A percentile compares a stretch with the other conserved stretches of the same genome.
These are phyloP conservation scores for Alnus rubra DNA, from an alignment of 306 rosid species.

Conservation along the genomic window DNA sequence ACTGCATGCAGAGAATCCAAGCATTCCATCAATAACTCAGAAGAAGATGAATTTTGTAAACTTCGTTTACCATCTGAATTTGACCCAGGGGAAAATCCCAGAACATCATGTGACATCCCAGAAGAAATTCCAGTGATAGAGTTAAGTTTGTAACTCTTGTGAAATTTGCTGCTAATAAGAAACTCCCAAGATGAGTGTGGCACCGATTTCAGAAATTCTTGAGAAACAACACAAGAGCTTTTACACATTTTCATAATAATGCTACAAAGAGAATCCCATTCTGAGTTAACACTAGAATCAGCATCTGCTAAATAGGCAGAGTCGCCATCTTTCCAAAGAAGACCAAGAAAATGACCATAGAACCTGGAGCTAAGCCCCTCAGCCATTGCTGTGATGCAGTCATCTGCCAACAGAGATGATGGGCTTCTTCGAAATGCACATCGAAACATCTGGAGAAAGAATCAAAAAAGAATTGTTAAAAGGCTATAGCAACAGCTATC, in stretches of 20 bases:
- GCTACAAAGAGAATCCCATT: constrained; percentile 75
- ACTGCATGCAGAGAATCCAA: constrained; percentile 91
- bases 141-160: constrained; percentile 63
- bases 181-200: constrained; percentile 81
- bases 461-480: constrained; percentile 3
- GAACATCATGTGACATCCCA: constrained; percentile 40
- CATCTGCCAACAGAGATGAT: constrained; percentile 71
- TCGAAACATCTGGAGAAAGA: constrained; percentile 67
- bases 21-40: constrained; percentile 63
- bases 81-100: constrained; percentile 30
- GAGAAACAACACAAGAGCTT: constrained; percentile 36
- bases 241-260: constrained; percentile 68
- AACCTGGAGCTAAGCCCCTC: constrained; percentile 74
- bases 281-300: constrained; percentile 56
- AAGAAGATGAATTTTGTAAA: constrained; percentile 48
- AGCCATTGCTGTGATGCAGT: constrained; percentile 88
- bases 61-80: constrained; percentile 31
- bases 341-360: constrained; percentile 76
- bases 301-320: constrained; percentile 52
- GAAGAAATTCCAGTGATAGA: constrained; percentile 42
- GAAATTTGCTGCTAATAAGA: constrained; percentile 75
- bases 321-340: constrained; percentile 84
- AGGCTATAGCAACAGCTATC: constrained; percentile 15
- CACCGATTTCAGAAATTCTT: constrained; percentile 34
- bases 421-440: constrained; percentile 79